A percentile compares a stretch with the other conserved stretches of the same genome.
Evolutionary conservation across 73 alveolate species (phyloP).

Genomic region (Stentor roeselii): DNA sequence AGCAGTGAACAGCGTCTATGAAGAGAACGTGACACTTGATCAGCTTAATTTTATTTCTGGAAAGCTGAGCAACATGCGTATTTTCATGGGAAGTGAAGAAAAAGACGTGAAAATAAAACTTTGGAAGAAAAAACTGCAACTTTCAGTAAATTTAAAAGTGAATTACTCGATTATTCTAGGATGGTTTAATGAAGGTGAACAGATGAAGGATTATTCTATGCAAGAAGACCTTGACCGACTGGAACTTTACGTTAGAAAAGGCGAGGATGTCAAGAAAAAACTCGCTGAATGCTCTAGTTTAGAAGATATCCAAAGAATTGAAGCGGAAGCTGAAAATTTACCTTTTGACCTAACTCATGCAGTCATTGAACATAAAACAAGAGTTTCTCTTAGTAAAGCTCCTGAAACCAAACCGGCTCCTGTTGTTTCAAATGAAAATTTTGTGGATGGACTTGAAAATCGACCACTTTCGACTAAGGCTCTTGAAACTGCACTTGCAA

Average conservation of each 20-base stretch:
- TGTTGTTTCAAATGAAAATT: neutral
- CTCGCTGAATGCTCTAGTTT: neutral
- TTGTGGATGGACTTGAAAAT: neutral
- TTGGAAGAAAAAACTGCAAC: constrained; percentile 4
- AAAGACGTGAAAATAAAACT: neutral
- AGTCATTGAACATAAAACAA: constrained; percentile 13
- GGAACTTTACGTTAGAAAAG: neutral
- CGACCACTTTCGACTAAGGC: neutral
- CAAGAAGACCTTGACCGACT: neutral
- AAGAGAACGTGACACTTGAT: neutral
- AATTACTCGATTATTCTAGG: constrained; percentile 10
- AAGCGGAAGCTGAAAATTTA: constrained; percentile 1
- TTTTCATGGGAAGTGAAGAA: neutral
- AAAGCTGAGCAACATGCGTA: neutral
- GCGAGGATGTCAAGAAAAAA: neutral
- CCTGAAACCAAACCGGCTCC: neutral
- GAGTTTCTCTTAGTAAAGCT: neutral
- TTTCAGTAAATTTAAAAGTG: neutral
- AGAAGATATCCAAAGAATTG: constrained; percentile 7
- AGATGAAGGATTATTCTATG: neutral
- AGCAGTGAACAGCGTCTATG: neutral
- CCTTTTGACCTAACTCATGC: constrained; percentile 26
- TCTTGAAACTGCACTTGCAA: neutral
- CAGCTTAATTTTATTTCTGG: neutral
- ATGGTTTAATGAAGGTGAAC: constrained; percentile 26